Evolutionary conservation across 2,329 filamentous ascomycete species (phyloP), one percentile per base, ranked within the genome.

Genomic region (Microsporum audouinii): DNA sequence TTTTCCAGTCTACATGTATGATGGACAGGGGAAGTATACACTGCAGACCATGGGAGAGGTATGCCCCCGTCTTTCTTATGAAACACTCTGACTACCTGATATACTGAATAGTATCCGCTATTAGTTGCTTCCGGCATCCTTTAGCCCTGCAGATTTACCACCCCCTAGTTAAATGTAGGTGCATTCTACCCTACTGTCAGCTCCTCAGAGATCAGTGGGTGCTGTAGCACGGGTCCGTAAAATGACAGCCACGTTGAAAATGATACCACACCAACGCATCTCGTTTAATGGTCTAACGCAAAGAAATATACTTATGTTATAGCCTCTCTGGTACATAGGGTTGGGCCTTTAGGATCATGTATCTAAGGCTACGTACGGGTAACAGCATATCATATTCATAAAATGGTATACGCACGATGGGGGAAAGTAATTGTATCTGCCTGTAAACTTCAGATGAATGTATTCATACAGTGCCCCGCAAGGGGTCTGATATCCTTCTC

Each of bases 1-100:
- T 4, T 85, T 83, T 62, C 92, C 91, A 0, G 82, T 99, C 61
- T 85, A 96, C 72, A 95, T 97, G 92, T 95, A 95, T 74, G 91
- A 95, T 73, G 87, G 86, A 72, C 82, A 91, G 64, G 87, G 86
- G 1, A 82, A 86, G 63, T 91, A 70, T 59, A 68, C 62, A 17
- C 59, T 73, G 38, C 69, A 66, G 64, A 74, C 71, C 2, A 74
- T 76, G 65, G 70, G 69, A 43, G 72, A 77, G 68, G 75, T 76
- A 69, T 62, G 65, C 29, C 55, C 39, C 33, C 45, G n/a, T 23
- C 33, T 5, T 29, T 60, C 61, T 23, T 31, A 47, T 33, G 60
- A 66, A 43, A 23, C 17, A 43, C 4, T 14, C 2, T 31, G 63
- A 17, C 61, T 34, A 39, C 17, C 36, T 23, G 60, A 17, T 59